A percentile compares a stretch with the other conserved stretches of the same genome.
Conservation (phyloP, 2,329 filamentous ascomycete genomes). For the Calonectria ilicicola region DNA sequence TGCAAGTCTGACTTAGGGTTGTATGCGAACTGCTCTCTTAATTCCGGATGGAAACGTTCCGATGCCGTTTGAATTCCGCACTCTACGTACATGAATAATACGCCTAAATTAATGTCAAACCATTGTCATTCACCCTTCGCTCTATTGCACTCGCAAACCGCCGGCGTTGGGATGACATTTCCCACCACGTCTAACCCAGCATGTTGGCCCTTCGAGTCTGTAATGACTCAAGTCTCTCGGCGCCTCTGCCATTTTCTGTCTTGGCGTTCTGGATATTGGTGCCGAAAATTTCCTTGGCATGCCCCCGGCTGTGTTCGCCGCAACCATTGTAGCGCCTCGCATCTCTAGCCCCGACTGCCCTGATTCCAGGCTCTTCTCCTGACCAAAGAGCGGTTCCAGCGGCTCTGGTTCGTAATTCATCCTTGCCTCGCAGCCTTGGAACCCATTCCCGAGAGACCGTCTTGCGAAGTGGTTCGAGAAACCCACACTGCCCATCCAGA, state of each 20-base stretch:
- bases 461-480: constrained; percentile 29
- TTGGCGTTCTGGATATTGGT: neutral
- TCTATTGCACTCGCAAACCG: neutral
- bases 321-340: neutral
- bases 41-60: neutral
- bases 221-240: neutral
- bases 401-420: constrained; percentile 23
- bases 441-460: constrained; percentile 21
- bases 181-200: neutral
- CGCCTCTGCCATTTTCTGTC: neutral
- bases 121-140: no score
- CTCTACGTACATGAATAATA: neutral
- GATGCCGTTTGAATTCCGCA: neutral
- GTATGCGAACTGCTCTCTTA: neutral
- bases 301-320: neutral
- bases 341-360: neutral
- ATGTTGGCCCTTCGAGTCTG: no score
- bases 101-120: neutral
- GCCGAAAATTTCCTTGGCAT: neutral
- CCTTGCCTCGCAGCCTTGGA: neutral
- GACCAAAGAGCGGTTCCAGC: constrained; percentile 33
- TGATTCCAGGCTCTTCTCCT: neutral
- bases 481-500: constrained; percentile 36
- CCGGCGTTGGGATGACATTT: neutral
- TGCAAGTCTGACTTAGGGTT: neutral